These are phyloP conservation scores for Phytophthora pseudosyringae DNA, from an alignment of 352 stramenopile species.

Conservation along the genomic window DNA sequence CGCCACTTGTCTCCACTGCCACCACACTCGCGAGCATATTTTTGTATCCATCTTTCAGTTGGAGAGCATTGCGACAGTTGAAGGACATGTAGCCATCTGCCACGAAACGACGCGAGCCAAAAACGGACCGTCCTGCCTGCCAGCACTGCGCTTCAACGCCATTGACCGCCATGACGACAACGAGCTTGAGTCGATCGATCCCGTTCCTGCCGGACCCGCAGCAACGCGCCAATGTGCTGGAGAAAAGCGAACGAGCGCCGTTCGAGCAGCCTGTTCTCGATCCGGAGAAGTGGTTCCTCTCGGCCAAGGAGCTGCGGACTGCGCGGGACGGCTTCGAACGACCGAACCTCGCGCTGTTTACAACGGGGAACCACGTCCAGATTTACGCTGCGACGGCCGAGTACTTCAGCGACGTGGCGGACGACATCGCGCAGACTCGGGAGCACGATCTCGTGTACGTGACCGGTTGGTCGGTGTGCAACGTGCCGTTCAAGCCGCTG, in stretches of 20 bases:
- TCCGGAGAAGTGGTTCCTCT: constrained; percentile 66
- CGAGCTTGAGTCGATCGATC: too few species aligned
- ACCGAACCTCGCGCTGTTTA: constrained; percentile 50
- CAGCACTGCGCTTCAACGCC: too few species aligned
- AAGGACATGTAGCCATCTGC: constrained; percentile 7
- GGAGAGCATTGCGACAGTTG: background rate
- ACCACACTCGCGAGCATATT: background rate
- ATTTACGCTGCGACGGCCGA: constrained; percentile 50
- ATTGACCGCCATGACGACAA: too few species aligned
- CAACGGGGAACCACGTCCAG: constrained; percentile 57
- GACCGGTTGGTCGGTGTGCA: constrained; percentile 65
- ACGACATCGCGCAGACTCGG: constrained; percentile 37
- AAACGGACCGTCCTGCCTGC: too few species aligned
- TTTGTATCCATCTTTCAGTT: background rate
- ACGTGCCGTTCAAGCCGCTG: constrained; percentile 62
- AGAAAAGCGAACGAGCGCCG: constrained; percentile 6
- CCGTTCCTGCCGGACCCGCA: too few species aligned
- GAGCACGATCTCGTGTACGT: constrained; percentile 44
- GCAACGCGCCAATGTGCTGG: too few species aligned
- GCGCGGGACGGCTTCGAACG: constrained; percentile 53
- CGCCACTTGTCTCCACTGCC: background rate
- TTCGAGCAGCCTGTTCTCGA: constrained; percentile 62
- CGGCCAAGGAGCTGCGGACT: constrained; percentile 53
- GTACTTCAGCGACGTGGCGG: constrained; percentile 60
- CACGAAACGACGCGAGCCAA: background rate